Evolutionary conservation across 768 basidiomycete genomes (phyloP).

Genomic region (Punctularia strigosozonata): DNA sequence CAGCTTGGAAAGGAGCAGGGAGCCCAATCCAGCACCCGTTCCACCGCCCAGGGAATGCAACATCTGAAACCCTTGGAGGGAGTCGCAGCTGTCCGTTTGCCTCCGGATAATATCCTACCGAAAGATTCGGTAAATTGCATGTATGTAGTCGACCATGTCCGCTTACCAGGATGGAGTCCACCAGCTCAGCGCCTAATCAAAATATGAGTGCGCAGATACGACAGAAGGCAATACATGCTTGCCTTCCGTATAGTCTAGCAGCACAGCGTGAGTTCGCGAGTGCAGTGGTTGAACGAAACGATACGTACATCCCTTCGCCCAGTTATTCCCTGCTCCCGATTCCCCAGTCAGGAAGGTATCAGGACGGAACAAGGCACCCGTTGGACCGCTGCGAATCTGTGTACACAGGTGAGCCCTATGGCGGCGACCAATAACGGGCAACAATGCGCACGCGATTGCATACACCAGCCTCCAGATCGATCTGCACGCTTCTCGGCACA

Average conservation of each 20-base stretch:
- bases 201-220: background rate
- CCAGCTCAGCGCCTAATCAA: slow-evolving; percentile 77
- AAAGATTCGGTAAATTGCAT: too few species aligned
- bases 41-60: slow-evolving; percentile 88
- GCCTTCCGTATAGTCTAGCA: slow-evolving; percentile 82
- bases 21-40: slow-evolving; percentile 80
- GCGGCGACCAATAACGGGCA: background rate
- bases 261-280: background rate
- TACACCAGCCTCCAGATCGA: slow-evolving; percentile 86
- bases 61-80: slow-evolving; percentile 85
- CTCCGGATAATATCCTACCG: slow-evolving; percentile 60
- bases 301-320: slow-evolving; percentile 84
- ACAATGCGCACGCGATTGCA: slow-evolving; percentile 50
- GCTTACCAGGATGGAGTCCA: slow-evolving; percentile 65
- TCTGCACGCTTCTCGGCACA: slow-evolving; percentile 81
- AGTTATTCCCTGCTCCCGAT: slow-evolving; percentile 78
- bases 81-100: slow-evolving; percentile 74
- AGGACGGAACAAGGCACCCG: slow-evolving; percentile 74
- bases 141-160: too few species aligned
- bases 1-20: slow-evolving; percentile 68
- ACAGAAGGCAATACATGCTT: slow-evolving; percentile 10
- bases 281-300: slow-evolving; percentile 10
- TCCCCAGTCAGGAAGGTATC: slow-evolving; percentile 69
- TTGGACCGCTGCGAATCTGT: slow-evolving; percentile 54
- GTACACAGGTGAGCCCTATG: slow-evolving; percentile 3